phyloP scores from a whole-genome alignment of 2,329 filamentous ascomycete genomes.

The Hortaea werneckii region DNA sequence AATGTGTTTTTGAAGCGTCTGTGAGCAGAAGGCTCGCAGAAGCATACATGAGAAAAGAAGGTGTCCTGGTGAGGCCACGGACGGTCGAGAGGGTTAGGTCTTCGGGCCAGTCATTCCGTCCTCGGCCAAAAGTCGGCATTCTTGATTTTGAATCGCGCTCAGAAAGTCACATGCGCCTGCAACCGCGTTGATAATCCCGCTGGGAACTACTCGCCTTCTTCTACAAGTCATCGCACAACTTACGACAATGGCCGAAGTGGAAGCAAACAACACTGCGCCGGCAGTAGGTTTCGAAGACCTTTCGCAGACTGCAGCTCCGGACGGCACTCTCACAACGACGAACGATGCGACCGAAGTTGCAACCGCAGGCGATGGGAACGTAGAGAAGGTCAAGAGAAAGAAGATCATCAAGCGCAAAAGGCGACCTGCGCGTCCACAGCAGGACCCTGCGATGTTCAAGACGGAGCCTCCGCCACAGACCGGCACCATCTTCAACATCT shows the following conservation, averaged over 20 bases:
- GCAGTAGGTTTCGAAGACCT: constrained; percentile 12
- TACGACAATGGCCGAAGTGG: constrained; percentile 10
- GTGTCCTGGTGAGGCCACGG: too few relatives aligned
- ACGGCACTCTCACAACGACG: constrained; percentile 12
- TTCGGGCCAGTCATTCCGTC: too few relatives aligned
- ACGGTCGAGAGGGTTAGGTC: too few relatives aligned
- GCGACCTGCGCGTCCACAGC: constrained; percentile 78
- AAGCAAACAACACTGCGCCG: constrained; percentile 5
- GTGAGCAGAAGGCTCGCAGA: too few relatives aligned
- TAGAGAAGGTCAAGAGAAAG: constrained; percentile 60
- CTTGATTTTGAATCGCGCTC: too few relatives aligned
- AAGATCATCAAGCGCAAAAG: constrained; percentile 89
- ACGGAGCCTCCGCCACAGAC: constrained; percentile 84
- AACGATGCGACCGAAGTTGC: constrained; percentile 8
- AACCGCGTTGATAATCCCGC: neutral
- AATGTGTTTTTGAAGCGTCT: too few relatives aligned
- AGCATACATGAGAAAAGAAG: too few relatives aligned
- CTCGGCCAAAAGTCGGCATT: too few relatives aligned
- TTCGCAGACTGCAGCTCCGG: constrained; percentile 10
- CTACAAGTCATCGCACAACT: neutral
- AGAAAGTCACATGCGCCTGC: neutral
- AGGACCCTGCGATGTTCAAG: constrained; percentile 74
- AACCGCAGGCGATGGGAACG: constrained; percentile 24
- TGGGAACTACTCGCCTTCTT: neutral
- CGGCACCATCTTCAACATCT: constrained; percentile 93